A percentile compares a stretch with the other conserved stretches of the same genome.
Evolutionary conservation across 768 basidiomycete species (phyloP).

Genomic region (Leucosporidium yakuticum): DNA sequence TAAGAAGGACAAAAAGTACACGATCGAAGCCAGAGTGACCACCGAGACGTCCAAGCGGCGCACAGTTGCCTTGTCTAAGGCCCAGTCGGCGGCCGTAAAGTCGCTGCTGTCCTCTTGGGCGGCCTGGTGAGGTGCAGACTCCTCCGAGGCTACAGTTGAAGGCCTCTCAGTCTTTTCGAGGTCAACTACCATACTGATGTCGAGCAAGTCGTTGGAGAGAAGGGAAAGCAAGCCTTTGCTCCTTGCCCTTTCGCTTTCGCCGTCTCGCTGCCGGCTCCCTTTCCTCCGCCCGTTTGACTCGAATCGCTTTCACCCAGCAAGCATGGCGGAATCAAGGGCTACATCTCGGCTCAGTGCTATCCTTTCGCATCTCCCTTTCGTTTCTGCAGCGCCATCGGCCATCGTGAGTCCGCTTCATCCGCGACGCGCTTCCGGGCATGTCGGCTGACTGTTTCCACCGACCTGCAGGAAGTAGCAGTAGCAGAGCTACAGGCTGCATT

Average conservation of each 20-base stretch:
- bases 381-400: no score
- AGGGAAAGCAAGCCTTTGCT: no score
- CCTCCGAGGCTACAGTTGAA: not conserved
- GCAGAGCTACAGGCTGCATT: constrained; percentile 6
- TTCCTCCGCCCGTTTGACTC: no score
- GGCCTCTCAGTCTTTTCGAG: not conserved
- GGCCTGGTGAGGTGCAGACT: not conserved
- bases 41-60: constrained; percentile 15
- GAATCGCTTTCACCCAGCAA: no score
- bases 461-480: not conserved
- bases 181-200: not conserved
- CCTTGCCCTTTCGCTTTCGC: no score
- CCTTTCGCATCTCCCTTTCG: no score
- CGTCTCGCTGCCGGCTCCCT: no score
- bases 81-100: not conserved
- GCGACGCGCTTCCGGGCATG: no score
- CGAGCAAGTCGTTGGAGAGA: not conserved
- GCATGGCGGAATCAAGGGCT: no score
- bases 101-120: not conserved
- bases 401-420: no score
- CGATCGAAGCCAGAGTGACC: not conserved
- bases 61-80: not conserved
- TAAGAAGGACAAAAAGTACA: constrained; percentile 17
- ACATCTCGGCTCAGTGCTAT: no score
- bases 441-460: no score